phyloP scores from a whole-genome alignment of 1,284 basidiomycete species.

The Athelia psychrophila region DNA sequence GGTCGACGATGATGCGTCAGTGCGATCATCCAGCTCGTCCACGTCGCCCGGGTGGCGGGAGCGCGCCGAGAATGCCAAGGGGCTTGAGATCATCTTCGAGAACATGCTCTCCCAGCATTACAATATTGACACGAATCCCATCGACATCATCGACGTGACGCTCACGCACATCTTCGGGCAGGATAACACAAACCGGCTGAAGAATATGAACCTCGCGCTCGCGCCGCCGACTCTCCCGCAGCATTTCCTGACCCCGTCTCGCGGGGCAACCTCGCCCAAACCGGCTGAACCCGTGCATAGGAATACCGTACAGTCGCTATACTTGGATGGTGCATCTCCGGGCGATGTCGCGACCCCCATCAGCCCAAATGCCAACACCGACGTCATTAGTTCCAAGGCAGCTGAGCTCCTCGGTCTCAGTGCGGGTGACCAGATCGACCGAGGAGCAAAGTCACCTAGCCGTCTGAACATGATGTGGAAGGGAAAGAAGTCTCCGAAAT shows the following conservation, averaged over 20 bases:
- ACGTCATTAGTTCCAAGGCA: conserved; percentile 37
- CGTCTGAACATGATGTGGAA: conserved; percentile 1
- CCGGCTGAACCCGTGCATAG: background rate
- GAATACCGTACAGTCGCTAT: background rate
- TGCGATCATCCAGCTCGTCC: conserved; percentile 3
- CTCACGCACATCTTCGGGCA: conserved; percentile 50
- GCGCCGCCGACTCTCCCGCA: conserved; percentile 36
- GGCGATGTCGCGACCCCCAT: background rate
- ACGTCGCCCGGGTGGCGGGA: conserved; percentile 29
- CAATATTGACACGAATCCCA: conserved; percentile 45
- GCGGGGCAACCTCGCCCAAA: background rate
- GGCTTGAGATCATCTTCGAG: conserved; percentile 49
- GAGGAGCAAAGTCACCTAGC: background rate
- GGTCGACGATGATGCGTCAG: background rate
- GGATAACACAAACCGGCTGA: conserved; percentile 30
- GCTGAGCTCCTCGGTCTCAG: conserved; percentile 40
- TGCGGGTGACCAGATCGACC: conserved; percentile 19
- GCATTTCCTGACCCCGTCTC: background rate
- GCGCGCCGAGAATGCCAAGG: conserved; percentile 31
- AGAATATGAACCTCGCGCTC: conserved; percentile 50
- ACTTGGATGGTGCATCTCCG: background rate
- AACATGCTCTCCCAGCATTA: conserved; percentile 49
- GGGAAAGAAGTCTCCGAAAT: background rate
- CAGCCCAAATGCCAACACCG: background rate
- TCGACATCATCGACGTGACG: conserved; percentile 38